Percentiles rank a stretch among this genome's conserved stretches.
Conservation (phyloP, 2,329 filamentous ascomycete genomes). For the Claviceps citrina region DNA sequence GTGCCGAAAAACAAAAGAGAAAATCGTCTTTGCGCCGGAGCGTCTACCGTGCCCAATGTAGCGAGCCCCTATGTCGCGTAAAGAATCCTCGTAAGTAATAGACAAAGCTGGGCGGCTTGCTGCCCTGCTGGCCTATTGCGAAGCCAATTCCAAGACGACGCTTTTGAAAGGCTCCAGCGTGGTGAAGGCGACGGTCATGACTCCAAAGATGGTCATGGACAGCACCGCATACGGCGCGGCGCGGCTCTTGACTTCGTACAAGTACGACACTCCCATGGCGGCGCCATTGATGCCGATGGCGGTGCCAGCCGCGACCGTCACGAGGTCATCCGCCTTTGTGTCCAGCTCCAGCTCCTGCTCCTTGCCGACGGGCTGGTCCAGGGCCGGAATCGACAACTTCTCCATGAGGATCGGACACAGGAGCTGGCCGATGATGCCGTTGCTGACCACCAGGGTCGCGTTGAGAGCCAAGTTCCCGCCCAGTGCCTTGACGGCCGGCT, state of each 20-base stretch:
- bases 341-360: not conserved
- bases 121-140: not conserved
- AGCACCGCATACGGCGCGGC: conserved; percentile 41
- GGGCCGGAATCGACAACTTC: conserved; percentile 13
- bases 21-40: not conserved
- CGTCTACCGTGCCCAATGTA: not conserved
- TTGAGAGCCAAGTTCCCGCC: conserved; percentile 31
- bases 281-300: conserved; percentile 43
- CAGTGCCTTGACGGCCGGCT: conserved; percentile 29
- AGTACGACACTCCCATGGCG: conserved; percentile 42
- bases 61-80: not conserved
- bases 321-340: conserved; percentile 13
- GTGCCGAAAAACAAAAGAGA: not conserved
- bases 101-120: not conserved
- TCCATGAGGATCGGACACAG: conserved; percentile 22
- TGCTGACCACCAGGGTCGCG: conserved; percentile 35
- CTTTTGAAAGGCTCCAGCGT: conserved; percentile 30
- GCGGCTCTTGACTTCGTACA: conserved; percentile 37
- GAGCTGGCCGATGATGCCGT: conserved; percentile 31
- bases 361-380: not conserved
- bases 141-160: conserved; percentile 21
- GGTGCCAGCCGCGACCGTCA: conserved; percentile 33
- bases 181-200: conserved; percentile 39
- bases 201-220: conserved; percentile 41
- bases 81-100: not conserved